Base-by-base conservation (phyloP, 768 basidiomycete species). In the Pleurotus ostreatus region DNA sequence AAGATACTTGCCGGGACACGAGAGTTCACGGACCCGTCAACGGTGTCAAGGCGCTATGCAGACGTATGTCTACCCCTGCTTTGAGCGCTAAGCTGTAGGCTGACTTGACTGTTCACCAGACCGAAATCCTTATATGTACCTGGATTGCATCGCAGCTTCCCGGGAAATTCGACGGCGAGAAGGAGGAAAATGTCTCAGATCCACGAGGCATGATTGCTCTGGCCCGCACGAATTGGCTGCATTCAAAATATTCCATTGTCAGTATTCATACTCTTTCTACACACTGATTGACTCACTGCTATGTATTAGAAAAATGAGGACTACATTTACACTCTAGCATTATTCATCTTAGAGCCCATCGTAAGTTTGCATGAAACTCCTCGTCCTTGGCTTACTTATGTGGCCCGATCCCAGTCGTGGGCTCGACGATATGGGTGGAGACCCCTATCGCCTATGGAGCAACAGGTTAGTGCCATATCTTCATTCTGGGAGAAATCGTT, bases 71-170 rank as follows among this genome's bases (percentile, higher is more conserved):
- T 25, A 23, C 11, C 23, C 18, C 41, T 45, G 15, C 11, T 46
- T 55, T 45, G 7, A 34, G 6, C 47, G 41, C 8, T 8, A 39
- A 4, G 13, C 34, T n/a, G 6, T 38, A 11, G 18, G 38, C 59
- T 49, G 16, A 47, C 44, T 15, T 57, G n/a, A 51, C 34, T 39
- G 0, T 7, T 30, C 20, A 2, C 30, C 52, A 79, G 78, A 80
- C 78, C 1, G 74, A 74, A 41, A 69, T 78, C 16, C 64, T 80
- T 11, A 76, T 81, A 25, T 62, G 74, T 76, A 75, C 72, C 22
- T 75, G 66, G 62, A 46, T 74, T 43, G 62, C 62, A 30, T 76
- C 73, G 55, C 76, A 75, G 0, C 49, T 68, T 39, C 44, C 60
- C 7, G 68, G 66, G 2, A 45, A 54, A 2, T 46, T 45, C 15